A percentile compares a stretch with the other conserved stretches of the same genome.
phyloP scores from a whole-genome alignment of 352 stramenopile genomes.

The Phytopythium montanum region DNA sequence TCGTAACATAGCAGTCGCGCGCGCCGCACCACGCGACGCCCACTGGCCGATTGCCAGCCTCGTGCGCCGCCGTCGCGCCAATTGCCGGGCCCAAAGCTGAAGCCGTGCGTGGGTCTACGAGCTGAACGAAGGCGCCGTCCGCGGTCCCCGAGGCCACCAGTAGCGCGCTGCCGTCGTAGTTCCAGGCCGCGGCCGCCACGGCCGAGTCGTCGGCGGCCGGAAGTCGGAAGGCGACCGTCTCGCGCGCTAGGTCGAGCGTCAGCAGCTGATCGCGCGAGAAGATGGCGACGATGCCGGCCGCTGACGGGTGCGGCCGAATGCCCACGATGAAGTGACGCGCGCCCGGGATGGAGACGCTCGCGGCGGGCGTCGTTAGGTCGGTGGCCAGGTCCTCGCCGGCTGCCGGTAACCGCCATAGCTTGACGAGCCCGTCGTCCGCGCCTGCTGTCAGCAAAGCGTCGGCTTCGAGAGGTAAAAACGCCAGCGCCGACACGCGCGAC shows the following conservation, averaged over 20 bases:
- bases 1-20: constrained; percentile 50
- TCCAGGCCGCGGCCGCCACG: constrained; percentile 50
- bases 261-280: constrained; percentile 36
- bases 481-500: constrained; percentile 55
- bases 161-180: constrained; percentile 61
- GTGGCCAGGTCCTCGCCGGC: constrained; percentile 11
- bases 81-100: neutral
- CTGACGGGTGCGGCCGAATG: constrained; percentile 56
- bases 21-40: constrained; percentile 60
- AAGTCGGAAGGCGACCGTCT: constrained; percentile 19
- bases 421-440: constrained; percentile 38
- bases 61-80: constrained; percentile 31
- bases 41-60: constrained; percentile 34
- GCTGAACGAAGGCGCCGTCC: constrained; percentile 42
- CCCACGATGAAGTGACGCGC: constrained; percentile 20
- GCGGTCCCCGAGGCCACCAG: constrained; percentile 25
- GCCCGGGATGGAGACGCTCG: constrained; percentile 11
- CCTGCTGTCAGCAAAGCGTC: constrained; percentile 54
- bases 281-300: constrained; percentile 34
- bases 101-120: constrained; percentile 48
- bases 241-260: constrained; percentile 43
- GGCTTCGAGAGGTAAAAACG: constrained; percentile 52
- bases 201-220: constrained; percentile 6
- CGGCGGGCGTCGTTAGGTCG: constrained; percentile 21
- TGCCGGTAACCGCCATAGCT: constrained; percentile 57